These are phyloP conservation scores for Penicillium italicum DNA, from an alignment of 2,329 filamentous ascomycete genomes.

Conservation along the genomic window DNA sequence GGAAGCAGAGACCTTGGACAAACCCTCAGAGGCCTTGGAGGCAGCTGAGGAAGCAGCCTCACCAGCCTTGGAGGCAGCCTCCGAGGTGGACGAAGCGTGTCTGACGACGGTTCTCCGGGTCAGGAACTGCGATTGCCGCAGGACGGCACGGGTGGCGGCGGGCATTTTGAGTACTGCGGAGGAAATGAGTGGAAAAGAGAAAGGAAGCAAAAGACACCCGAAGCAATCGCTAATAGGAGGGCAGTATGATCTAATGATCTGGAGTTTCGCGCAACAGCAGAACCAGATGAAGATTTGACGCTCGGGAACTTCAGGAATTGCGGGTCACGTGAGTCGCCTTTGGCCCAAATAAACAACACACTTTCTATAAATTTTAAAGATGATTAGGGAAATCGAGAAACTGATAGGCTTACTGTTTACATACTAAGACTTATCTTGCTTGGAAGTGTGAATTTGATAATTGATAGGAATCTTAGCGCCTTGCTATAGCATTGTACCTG, in stretches of 20 bases:
- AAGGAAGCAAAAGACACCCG: conserved; percentile 26
- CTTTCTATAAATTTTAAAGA: neutral
- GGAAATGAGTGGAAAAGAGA: conserved; percentile 26
- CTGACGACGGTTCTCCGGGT: conserved; percentile 45
- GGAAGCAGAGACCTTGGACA: conserved; percentile 74
- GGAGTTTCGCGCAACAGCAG: conserved; percentile 36
- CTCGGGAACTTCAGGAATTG: conserved; percentile 44
- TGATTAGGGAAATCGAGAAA: neutral
- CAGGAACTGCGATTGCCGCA: conserved; percentile 48
- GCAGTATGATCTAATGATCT: conserved; percentile 41
- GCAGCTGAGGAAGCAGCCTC: conserved; percentile 42
- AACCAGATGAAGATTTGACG: conserved; percentile 39
- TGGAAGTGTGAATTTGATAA: neutral
- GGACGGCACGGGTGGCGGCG: conserved; percentile 43
- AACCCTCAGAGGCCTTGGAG: conserved; percentile 72
- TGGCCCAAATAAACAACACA: neutral
- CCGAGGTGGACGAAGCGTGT: conserved; percentile 47
- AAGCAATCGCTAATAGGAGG: conserved; percentile 28
- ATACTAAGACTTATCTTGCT: neutral
- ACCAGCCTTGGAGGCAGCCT: conserved; percentile 46
- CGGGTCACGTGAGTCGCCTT: conserved; percentile 22
- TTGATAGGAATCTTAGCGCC: neutral
- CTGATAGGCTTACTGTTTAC: neutral
- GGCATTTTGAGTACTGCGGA: conserved; percentile 40
- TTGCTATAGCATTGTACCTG: neutral